A percentile compares a stretch with the other conserved stretches of the same genome.
These are phyloP conservation scores for Cerrena zonata DNA, from an alignment of 1,284 basidiomycete species.

Conservation along the genomic window DNA sequence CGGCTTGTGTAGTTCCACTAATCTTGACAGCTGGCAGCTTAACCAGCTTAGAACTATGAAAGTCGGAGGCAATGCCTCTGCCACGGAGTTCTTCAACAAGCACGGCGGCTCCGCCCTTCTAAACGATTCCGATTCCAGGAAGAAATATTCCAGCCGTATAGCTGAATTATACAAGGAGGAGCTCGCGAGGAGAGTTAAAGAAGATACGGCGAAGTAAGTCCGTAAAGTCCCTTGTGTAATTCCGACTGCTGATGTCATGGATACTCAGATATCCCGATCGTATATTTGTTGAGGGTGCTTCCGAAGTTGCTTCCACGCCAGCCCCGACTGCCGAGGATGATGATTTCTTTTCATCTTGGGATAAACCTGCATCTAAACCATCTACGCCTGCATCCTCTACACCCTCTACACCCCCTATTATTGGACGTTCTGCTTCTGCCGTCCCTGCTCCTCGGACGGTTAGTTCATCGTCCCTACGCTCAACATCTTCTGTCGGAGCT, in stretches of 20 bases:
- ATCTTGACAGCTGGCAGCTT: slow-evolving; percentile 92
- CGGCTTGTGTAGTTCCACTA: slow-evolving; percentile 73
- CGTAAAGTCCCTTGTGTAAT: not conserved
- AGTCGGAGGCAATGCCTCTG: slow-evolving; percentile 88
- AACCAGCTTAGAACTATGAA: slow-evolving; percentile 93
- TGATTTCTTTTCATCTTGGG: slow-evolving; percentile 96
- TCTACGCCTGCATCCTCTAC: slow-evolving; percentile 39
- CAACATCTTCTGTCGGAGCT: slow-evolving; percentile 35
- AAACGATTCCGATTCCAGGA: slow-evolving; percentile 74
- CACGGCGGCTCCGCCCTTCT: slow-evolving; percentile 75
- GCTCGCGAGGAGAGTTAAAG: slow-evolving; percentile 74
- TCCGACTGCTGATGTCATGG: not conserved
- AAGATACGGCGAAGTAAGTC: slow-evolving; percentile 68
- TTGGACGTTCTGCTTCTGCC: slow-evolving; percentile 43
- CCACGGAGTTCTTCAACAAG: slow-evolving; percentile 85
- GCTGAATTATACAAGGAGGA: slow-evolving; percentile 93
- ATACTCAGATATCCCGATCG: slow-evolving; percentile 63
- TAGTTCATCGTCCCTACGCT: slow-evolving; percentile 54
- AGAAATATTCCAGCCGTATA: slow-evolving; percentile 81
- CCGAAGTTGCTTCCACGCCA: slow-evolving; percentile 37
- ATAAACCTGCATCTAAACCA: slow-evolving; percentile 68
- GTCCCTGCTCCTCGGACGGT: slow-evolving; percentile 51
- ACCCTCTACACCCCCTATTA: slow-evolving; percentile 50
- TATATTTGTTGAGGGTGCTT: slow-evolving; percentile 74
- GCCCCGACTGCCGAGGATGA: slow-evolving; percentile 55